These are phyloP conservation scores for Cordyceps farinosa DNA, from an alignment of 2,329 filamentous ascomycete species.

Conservation along the genomic window DNA sequence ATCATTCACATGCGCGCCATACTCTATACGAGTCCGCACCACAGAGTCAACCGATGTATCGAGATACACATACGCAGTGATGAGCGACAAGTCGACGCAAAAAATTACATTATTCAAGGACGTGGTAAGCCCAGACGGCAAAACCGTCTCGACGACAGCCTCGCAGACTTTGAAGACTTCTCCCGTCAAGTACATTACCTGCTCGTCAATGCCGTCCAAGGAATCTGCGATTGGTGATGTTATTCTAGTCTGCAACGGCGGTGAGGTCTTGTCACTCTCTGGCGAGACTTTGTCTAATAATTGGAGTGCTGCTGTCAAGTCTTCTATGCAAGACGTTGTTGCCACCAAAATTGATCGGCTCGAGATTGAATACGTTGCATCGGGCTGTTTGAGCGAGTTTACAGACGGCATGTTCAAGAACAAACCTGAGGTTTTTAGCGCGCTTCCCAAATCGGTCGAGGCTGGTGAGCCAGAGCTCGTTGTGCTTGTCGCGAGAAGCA, in stretches of 20 bases:
- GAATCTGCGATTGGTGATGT: conserved; percentile 36
- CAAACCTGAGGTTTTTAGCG: conserved; percentile 48
- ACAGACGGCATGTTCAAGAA: conserved; percentile 54
- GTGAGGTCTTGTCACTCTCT: conserved; percentile 58
- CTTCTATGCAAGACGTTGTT: conserved; percentile 34
- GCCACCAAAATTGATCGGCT: conserved; percentile 34
- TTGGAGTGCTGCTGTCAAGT: conserved; percentile 34
- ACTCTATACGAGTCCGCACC: conserved; percentile 53
- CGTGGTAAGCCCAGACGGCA: conserved; percentile 46
- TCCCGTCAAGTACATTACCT: conserved; percentile 34
- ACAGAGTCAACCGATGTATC: conserved; percentile 46
- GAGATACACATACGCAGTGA: conserved; percentile 61
- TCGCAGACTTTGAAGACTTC: conserved; percentile 41
- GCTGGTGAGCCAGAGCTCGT: conserved; percentile 48
- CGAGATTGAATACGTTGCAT: conserved; percentile 48
- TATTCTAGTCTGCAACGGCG: conserved; percentile 56
- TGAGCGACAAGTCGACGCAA: conserved; percentile 43
- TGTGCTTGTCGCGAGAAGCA: conserved; percentile 45
- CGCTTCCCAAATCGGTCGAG: conserved; percentile 47
- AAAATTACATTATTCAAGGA: conserved; percentile 60
- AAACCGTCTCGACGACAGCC: conserved; percentile 49
- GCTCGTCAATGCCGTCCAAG: conserved; percentile 28
- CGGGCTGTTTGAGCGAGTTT: conserved; percentile 45
- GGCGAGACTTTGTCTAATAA: conserved; percentile 43
- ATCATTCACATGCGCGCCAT: conserved; percentile 59